These are phyloP conservation scores for Botrytis aclada DNA, from an alignment of 2,329 filamentous ascomycete species.

Conservation along the genomic window DNA sequence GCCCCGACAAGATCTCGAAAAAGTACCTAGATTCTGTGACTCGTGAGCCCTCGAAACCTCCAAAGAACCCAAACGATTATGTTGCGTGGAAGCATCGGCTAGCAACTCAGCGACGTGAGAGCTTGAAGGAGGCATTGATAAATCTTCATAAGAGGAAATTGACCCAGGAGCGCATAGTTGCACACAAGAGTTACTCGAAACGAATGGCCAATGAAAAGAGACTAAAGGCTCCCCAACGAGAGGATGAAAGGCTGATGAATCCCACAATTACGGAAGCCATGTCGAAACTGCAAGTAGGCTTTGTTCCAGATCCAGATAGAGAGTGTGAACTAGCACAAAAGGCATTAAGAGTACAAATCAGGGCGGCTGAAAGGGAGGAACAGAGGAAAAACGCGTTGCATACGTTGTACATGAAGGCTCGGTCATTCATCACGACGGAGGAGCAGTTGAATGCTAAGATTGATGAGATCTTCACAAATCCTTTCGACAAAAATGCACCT, in stretches of 20 bases:
- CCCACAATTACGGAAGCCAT: slow-evolving; percentile 58
- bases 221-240: slow-evolving; percentile 62
- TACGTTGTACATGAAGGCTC: slow-evolving; percentile 84
- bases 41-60: slow-evolving; percentile 46
- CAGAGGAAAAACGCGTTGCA: slow-evolving; percentile 70
- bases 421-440: slow-evolving; percentile 81
- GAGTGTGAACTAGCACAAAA: slow-evolving; percentile 51
- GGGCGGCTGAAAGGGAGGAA: slow-evolving; percentile 52
- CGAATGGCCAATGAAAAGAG: slow-evolving; percentile 47
- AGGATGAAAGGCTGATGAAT: slow-evolving; percentile 74
- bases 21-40: slow-evolving; percentile 61
- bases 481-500: slow-evolving; percentile 6
- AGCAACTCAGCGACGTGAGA: slow-evolving; percentile 67
- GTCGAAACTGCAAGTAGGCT: slow-evolving; percentile 46
- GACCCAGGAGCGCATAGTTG: slow-evolving; percentile 39
- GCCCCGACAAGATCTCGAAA: slow-evolving; percentile 58
- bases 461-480: slow-evolving; percentile 66
- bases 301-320: slow-evolving; percentile 61
- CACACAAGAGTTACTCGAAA: slow-evolving; percentile 45
- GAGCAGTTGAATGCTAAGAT: slow-evolving; percentile 70
- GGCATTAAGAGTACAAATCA: slow-evolving; percentile 43
- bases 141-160: slow-evolving; percentile 67
- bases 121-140: slow-evolving; percentile 67
- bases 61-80: slow-evolving; percentile 32
- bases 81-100: slow-evolving; percentile 67